These are phyloP conservation scores for Vitis hybrid DNA, from an alignment of 177 flowering plant genomes.

Conservation along the genomic window DNA sequence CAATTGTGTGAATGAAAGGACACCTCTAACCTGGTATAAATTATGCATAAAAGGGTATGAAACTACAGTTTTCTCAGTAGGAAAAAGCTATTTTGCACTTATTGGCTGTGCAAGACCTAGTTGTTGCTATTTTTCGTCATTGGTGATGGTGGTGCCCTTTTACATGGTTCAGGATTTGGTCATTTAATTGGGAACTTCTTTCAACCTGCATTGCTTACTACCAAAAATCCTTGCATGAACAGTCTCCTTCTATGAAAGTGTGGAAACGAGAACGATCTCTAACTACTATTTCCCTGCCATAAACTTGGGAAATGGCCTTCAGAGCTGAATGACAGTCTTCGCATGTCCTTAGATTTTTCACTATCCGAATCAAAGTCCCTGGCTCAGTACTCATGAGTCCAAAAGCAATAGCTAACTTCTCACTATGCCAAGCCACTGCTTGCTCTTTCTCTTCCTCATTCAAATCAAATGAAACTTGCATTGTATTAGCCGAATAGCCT, in stretches of 20 bases:
- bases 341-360: conserved; percentile 53
- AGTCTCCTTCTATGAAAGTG: conserved; percentile 42
- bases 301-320: conserved; percentile 45
- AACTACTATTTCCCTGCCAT: conserved; percentile 37
- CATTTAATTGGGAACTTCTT: no score
- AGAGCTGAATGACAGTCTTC: conserved; percentile 52
- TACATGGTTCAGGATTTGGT: no score
- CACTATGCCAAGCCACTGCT: conserved; percentile 51
- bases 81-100: no score
- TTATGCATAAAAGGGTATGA: background rate
- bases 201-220: conserved; percentile 23
- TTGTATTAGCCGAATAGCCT: conserved; percentile 41
- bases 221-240: conserved; percentile 55
- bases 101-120: no score
- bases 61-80: background rate
- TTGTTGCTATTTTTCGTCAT: no score
- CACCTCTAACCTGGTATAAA: conserved; percentile 1
- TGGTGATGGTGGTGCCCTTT: no score
- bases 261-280: conserved; percentile 52
- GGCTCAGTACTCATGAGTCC: conserved; percentile 37
- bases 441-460: conserved; percentile 55
- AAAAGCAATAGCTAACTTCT: conserved; percentile 62
- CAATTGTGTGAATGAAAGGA: background rate
- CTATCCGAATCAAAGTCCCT: conserved; percentile 40
- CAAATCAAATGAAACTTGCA: conserved; percentile 46